Evolutionary conservation across 2,329 filamentous ascomycete species (phyloP), one percentile per base, ranked within the genome.

Genomic region (Xylaria arbuscula): DNA sequence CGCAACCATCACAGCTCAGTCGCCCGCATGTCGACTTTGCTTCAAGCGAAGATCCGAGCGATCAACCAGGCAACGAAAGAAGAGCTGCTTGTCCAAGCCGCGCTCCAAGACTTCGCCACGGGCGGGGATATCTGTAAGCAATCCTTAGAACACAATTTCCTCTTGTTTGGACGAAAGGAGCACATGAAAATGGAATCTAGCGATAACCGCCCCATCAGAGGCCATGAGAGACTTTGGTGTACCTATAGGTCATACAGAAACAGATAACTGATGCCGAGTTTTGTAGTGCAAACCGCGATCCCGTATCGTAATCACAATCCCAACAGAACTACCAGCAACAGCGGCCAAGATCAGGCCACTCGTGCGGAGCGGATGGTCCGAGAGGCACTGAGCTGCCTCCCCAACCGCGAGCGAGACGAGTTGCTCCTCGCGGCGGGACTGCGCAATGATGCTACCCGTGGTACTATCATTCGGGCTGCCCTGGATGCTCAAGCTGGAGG

Each of bases 241-340:
- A 15, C 1, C n/a, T 22, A 24, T 5, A 56, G 11, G 9, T n/a
- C 13, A 24, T 19, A 10, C n/a, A 2, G 15, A 10, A 56, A 38
- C 40, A 56, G 17, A 24, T n/a, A 45, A 45, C 55, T 57, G 38
- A 57, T 24, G 10, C 13, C 1, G n/a, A 45, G 3, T 45, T 1
- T 45, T n/a, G 15, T 32, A 57, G 55, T 45, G 22, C 55, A 57
- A 57, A 45, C 55, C 22, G 55, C 38, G 22, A 57, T 57, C 13
- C 4, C 9, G 6, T 4, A 28, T 19, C 55, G 36, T n/a, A 22
- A 13, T 7, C 5, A 45, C 36, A 42, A 19, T 0, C 19, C 38
- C 7, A 45, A 7, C 15, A n/a, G 1, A 15, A 2, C 19, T 22
- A n/a, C 6, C 55, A 8, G 2, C 22, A 11, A 32, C 38, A 2